These are phyloP conservation scores for Monilinia vaccinii-corymbosi DNA, from an alignment of 2,329 filamentous ascomycete species.

Conservation along the genomic window DNA sequence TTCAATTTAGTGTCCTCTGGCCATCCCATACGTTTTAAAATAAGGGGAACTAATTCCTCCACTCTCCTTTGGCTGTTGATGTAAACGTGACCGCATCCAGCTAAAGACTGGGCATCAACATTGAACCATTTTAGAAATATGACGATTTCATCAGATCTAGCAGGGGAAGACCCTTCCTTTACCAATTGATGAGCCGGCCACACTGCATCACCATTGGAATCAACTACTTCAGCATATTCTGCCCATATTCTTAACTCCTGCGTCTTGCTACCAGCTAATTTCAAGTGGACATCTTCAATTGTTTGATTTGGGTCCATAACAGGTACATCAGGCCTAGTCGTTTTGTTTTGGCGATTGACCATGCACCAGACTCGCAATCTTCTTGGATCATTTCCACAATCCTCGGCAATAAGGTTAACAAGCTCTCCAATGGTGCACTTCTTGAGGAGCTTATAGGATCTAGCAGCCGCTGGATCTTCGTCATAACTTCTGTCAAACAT, in stretches of 20 bases:
- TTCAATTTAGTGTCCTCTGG: conserved; percentile 59
- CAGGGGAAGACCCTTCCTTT: conserved; percentile 43
- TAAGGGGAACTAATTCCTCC: conserved; percentile 68
- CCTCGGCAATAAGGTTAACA: conserved; percentile 57
- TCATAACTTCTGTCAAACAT: conserved; percentile 50
- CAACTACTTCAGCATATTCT: conserved; percentile 62
- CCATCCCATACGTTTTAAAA: conserved; percentile 81
- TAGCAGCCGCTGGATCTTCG: conserved; percentile 58
- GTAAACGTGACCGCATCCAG: conserved; percentile 75
- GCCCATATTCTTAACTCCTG: conserved; percentile 73
- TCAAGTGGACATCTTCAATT: conserved; percentile 62
- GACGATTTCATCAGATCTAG: conserved; percentile 58
- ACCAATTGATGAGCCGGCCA: conserved; percentile 60
- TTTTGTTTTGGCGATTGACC: conserved; percentile 98
- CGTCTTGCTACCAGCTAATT: conserved; percentile 58
- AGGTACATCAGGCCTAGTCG: conserved; percentile 79
- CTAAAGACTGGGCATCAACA: conserved; percentile 61
- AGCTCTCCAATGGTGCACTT: conserved; percentile 72
- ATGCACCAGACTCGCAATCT: conserved; percentile 85
- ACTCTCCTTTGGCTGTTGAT: conserved; percentile 83
- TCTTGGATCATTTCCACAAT: conserved; percentile 58
- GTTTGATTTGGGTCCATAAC: conserved; percentile 70
- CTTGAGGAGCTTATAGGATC: conserved; percentile 62
- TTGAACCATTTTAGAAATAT: conserved; percentile 94
- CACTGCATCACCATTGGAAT: conserved; percentile 56